Evolutionary conservation across 169 alveolate genomes (phyloP).

Genomic region (Plasmodium coatneyi): DNA sequence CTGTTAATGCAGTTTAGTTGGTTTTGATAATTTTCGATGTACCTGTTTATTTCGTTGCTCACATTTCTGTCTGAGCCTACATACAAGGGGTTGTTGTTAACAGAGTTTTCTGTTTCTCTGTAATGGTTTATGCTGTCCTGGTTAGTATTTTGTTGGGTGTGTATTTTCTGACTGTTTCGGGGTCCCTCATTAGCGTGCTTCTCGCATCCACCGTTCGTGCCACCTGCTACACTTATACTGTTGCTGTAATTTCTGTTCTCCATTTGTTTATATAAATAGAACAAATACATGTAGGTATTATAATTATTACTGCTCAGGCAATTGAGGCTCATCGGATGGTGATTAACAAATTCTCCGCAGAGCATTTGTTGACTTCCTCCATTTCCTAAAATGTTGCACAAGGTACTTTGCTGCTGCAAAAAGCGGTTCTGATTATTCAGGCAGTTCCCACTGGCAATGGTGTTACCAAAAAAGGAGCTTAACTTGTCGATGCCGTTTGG

Average conservation of each 20-base stretch:
- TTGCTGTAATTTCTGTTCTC: neutral
- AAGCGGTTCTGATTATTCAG: neutral
- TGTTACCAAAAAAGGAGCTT: neutral
- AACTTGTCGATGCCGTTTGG: neutral
- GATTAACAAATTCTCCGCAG: neutral
- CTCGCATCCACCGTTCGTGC: neutral
- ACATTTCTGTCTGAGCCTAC: neutral
- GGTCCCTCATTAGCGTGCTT: neutral
- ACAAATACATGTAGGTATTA: slow-evolving; percentile 10
- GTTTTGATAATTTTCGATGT: slow-evolving; percentile 8
- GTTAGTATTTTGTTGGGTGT: neutral
- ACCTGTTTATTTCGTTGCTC: neutral
- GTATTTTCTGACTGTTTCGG: neutral
- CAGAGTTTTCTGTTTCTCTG: neutral
- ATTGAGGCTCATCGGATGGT: neutral
- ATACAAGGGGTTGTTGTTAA: neutral
- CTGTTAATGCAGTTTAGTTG: slow-evolving; percentile 3
- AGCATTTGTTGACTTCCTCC: neutral
- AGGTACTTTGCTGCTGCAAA: neutral
- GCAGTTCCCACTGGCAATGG: neutral
- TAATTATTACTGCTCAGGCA: slow-evolving; percentile 19
- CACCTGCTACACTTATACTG: neutral
- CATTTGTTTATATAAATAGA: slow-evolving; percentile 12
- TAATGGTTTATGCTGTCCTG: slow-evolving; percentile 15
- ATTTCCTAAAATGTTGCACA: slow-evolving; percentile 3